Evolutionary conservation across 495 filamentous ascomycete species (phyloP).

Genomic region (Tuber microsphaerosporum): DNA sequence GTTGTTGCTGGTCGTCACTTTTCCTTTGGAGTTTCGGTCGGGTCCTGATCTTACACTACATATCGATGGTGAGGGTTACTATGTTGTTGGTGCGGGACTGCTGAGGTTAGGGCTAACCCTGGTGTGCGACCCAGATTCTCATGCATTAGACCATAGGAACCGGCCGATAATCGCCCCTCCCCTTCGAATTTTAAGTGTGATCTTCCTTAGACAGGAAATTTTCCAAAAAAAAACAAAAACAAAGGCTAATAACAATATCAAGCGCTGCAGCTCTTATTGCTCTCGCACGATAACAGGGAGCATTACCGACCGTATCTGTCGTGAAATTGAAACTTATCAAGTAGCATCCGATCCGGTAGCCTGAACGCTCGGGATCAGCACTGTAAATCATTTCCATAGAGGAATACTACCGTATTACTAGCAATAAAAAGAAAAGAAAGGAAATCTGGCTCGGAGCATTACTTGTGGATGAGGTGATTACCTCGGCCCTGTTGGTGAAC

Average conservation of each 20-base stretch:
- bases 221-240: too few species aligned
- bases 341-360: not conserved
- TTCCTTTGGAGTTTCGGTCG: conserved; percentile 20
- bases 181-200: too few species aligned
- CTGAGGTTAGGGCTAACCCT: conserved; percentile 33
- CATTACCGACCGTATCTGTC: not conserved
- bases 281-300: not conserved
- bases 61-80: conserved; percentile 20
- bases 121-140: too few species aligned
- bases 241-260: too few species aligned
- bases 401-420: not conserved
- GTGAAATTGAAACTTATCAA: too few species aligned
- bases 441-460: not conserved
- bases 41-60: conserved; percentile 14
- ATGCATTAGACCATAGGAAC: too few species aligned
- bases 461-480: not conserved
- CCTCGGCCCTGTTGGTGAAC: not conserved
- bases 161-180: too few species aligned
- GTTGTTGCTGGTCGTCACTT: conserved; percentile 41
- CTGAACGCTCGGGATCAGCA: not conserved
- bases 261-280: not conserved
- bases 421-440: not conserved
- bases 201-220: too few species aligned
- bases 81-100: conserved; percentile 35
- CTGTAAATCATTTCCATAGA: not conserved